phyloP scores from a whole-genome alignment of 2,329 filamentous ascomycete genomes.

The Alternaria sp. region DNA sequence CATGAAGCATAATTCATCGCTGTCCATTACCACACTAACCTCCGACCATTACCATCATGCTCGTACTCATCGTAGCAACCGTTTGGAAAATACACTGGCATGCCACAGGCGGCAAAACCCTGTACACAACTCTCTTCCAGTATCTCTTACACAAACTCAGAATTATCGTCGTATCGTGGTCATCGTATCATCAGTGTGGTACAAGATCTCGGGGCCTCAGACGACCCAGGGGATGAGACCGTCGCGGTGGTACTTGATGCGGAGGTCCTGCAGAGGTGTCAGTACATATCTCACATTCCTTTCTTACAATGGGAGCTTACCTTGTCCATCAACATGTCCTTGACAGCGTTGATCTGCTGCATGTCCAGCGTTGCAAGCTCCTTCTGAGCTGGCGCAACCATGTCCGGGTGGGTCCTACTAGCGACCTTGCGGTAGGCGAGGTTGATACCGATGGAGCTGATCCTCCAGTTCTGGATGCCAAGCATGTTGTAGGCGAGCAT shows the following conservation, averaged over 20 bases:
- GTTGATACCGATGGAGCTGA: constrained; percentile 16
- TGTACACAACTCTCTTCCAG: background rate
- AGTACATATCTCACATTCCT: background rate
- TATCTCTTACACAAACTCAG: background rate
- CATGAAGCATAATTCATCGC: background rate
- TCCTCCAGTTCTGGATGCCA: constrained; percentile 19
- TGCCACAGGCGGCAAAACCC: constrained; percentile 1
- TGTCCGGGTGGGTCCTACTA: constrained; percentile 29
- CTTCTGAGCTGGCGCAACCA: constrained; percentile 13
- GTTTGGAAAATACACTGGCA: background rate
- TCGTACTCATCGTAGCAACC: background rate
- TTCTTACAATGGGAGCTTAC: background rate
- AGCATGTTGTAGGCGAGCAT: constrained; percentile 27
- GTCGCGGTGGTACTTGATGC: constrained; percentile 17
- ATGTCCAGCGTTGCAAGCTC: constrained; percentile 24
- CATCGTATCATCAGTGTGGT: background rate
- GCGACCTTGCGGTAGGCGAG: constrained; percentile 24
- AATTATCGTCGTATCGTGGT: background rate
- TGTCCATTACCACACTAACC: background rate
- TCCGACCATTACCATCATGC: background rate
- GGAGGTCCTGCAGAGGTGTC: background rate
- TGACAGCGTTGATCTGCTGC: constrained; percentile 34
- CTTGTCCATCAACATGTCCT: constrained; percentile 27
- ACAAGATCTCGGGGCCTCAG: background rate
- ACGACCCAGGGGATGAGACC: constrained; percentile 17